phyloP scores from a whole-genome alignment of 1,284 basidiomycete genomes.

The Porodaedalea pini region DNA sequence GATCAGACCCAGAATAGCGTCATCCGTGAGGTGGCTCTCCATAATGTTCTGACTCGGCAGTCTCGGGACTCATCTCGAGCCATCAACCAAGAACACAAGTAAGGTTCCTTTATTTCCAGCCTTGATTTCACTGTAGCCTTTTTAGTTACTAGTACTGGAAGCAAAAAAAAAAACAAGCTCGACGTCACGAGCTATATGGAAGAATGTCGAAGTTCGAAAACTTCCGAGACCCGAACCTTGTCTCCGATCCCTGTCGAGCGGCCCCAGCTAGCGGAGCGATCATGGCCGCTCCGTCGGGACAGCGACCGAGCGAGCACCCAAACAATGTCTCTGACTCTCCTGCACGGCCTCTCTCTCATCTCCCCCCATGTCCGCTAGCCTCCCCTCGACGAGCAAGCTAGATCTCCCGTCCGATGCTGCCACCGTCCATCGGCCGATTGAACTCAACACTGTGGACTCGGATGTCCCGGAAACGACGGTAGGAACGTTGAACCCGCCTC shows the following conservation, averaged over 20 bases:
- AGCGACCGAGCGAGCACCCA: no score
- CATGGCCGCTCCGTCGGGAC: no score
- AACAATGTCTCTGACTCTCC: not conserved
- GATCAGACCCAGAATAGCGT: conserved; percentile 2
- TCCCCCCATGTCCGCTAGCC: not conserved
- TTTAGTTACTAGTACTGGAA: no score
- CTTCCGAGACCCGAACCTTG: no score
- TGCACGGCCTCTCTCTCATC: not conserved
- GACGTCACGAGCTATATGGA: not conserved
- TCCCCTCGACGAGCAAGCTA: not conserved
- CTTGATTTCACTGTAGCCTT: no score
- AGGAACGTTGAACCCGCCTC: no score
- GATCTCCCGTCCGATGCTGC: not conserved
- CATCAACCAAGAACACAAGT: not conserved
- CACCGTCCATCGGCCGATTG: not conserved
- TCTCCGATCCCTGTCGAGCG: not conserved
- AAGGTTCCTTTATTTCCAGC: no score
- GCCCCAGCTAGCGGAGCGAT: no score
- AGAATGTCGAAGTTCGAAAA: no score
- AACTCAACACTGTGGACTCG: not conserved
- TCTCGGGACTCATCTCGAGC: no score
- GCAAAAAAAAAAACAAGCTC: no score
- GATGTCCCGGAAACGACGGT: no score
- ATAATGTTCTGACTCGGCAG: not conserved
- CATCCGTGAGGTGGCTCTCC: not conserved